Evolutionary conservation across 106 monocot species (phyloP).

Genomic region (Dendrobium nobile): DNA sequence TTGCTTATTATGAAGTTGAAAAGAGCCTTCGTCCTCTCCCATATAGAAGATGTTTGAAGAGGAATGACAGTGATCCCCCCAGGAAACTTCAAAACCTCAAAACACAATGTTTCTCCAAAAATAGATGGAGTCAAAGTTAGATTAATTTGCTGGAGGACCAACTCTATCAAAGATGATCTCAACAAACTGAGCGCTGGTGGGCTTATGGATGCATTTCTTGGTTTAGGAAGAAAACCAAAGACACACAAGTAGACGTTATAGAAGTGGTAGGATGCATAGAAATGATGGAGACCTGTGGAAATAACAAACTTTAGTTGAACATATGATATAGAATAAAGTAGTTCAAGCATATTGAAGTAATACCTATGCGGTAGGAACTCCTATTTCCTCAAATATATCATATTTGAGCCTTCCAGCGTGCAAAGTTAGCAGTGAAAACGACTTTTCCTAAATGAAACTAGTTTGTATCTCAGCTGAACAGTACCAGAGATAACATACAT

Average conservation of each 20-base stretch:
- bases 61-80: conserved; percentile 74
- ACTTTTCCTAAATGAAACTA: conserved; percentile 40
- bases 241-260: conserved; percentile 42
- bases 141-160: conserved; percentile 54
- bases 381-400: conserved; percentile 74
- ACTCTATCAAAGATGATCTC: conserved; percentile 59
- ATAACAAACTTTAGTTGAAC: neutral
- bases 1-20: conserved; percentile 62
- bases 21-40: conserved; percentile 47
- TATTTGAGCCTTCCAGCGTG: conserved; percentile 32
- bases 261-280: conserved; percentile 35
- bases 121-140: conserved; percentile 45
- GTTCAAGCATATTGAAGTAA: conserved; percentile 1
- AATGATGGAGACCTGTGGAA: conserved; percentile 56
- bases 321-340: conserved; percentile 20
- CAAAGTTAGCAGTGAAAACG: conserved; percentile 29
- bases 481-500: neutral
- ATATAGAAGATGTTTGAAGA: conserved; percentile 43
- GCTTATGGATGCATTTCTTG: conserved; percentile 36
- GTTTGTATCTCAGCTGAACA: conserved; percentile 65
- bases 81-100: conserved; percentile 68
- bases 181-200: conserved; percentile 49
- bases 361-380: conserved; percentile 59
- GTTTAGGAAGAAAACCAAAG: conserved; percentile 53
- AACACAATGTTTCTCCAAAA: conserved; percentile 53